phyloP scores from a whole-genome alignment of 768 basidiomycete genomes.

The Candolleomyces eurysporus region DNA sequence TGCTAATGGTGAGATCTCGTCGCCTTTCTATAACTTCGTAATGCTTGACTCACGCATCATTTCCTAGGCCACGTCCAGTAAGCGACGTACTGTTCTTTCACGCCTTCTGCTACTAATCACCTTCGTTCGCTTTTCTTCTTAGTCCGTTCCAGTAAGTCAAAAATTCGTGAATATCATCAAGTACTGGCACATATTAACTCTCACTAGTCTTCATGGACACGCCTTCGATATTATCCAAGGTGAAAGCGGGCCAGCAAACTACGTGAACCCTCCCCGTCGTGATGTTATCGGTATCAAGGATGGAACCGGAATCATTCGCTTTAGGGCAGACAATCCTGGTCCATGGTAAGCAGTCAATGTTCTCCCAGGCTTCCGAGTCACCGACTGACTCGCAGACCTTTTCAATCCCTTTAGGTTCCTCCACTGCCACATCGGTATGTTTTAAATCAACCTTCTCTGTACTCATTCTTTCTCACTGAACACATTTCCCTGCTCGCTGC shows the following conservation, averaged over 20 bases:
- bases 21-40: neutral
- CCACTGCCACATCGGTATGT: conserved; percentile 19
- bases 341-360: conserved; percentile 14
- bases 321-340: conserved; percentile 23
- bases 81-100: no score
- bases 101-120: no score
- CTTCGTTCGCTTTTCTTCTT: no score
- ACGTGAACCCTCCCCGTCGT: conserved; percentile 14
- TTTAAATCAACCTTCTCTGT: neutral
- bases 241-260: neutral
- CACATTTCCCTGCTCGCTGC: neutral
- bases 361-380: neutral
- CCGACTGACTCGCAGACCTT: neutral
- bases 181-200: neutral
- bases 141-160: conserved; percentile 9
- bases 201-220: conserved; percentile 13
- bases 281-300: conserved; percentile 14
- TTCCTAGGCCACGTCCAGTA: no score
- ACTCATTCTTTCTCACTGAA: neutral
- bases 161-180: no score
- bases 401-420: conserved; percentile 16
- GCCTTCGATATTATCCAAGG: conserved; percentile 14
- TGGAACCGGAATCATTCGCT: conserved; percentile 16
- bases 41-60: neutral
- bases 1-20: conserved; percentile 16